Conservation (phyloP, 805 yeast species). For the Jamesozyma hellenica region DNA sequence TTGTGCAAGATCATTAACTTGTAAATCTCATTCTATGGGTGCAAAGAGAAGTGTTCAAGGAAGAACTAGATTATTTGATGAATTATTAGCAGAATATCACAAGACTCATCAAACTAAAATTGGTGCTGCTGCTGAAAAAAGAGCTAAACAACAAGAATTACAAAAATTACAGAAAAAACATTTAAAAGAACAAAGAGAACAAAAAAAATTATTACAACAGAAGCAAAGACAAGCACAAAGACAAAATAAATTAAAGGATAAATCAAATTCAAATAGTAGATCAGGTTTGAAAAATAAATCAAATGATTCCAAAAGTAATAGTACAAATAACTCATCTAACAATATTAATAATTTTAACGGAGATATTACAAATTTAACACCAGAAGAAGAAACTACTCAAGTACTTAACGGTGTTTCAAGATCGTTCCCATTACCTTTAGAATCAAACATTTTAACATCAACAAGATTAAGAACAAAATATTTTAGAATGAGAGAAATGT, state of each 20-base stretch:
- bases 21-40: conserved; percentile 98
- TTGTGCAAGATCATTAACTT: conserved; percentile 91
- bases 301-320: conserved; percentile 1
- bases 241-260: conserved; percentile 1
- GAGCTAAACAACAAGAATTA: conserved; percentile 54
- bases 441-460: conserved; percentile 61
- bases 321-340: neutral
- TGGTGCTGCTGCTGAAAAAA: conserved; percentile 71
- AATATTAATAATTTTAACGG: neutral
- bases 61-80: conserved; percentile 86
- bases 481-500: conserved; percentile 85
- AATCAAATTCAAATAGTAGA: conserved; percentile 6
- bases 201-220: conserved; percentile 29
- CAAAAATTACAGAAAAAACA: conserved; percentile 22
- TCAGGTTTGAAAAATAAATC: conserved; percentile 4
- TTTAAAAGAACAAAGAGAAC: conserved; percentile 23
- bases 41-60: conserved; percentile 94
- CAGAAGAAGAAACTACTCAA: conserved; percentile 87
- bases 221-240: conserved; percentile 22
- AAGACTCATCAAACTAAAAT: conserved; percentile 84
- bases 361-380: conserved; percentile 53
- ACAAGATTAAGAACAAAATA: conserved; percentile 60
- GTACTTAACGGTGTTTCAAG: conserved; percentile 82
- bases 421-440: conserved; percentile 76
- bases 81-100: conserved; percentile 78